Conservation (phyloP, 306 rosid species). For the Pueraria montana region DNA sequence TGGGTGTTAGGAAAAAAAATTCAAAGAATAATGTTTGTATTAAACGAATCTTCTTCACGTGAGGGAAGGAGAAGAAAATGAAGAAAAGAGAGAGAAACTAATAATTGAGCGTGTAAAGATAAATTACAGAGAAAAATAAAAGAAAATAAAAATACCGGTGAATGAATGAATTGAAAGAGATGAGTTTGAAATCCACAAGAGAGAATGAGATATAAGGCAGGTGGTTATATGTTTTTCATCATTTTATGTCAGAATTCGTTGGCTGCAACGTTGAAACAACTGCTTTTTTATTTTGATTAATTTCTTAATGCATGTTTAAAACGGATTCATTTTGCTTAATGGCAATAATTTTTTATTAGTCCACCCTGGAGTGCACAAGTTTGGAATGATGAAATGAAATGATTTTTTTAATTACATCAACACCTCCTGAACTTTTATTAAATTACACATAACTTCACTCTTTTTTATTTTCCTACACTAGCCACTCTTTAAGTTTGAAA, state of each 20-base stretch:
- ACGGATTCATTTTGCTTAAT: neutral
- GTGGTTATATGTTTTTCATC: neutral
- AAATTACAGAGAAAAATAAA: neutral
- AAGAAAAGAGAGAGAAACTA: neutral
- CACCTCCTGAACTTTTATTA: too few species aligned
- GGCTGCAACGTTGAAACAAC: neutral
- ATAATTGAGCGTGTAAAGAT: neutral
- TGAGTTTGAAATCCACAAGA: slow-evolving; percentile 34
- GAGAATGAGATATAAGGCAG: slow-evolving; percentile 19
- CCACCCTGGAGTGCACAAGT: neutral
- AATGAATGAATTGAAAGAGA: slow-evolving; percentile 42
- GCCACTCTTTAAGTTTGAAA: too few species aligned
- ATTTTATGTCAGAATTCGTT: slow-evolving; percentile 30
- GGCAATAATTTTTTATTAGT: neutral
- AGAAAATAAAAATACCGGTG: slow-evolving; percentile 27
- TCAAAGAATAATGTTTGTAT: neutral
- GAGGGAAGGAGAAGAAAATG: neutral
- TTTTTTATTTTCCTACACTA: too few species aligned
- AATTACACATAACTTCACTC: too few species aligned
- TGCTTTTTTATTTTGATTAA: neutral
- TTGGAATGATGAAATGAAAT: neutral
- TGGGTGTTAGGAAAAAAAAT: neutral
- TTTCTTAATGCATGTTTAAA: neutral
- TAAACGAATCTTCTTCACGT: neutral
- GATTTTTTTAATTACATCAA: too few species aligned